Base-by-base conservation (phyloP, 2,329 filamentous ascomycete genomes). In the Tolypocladium inflatum region DNA sequence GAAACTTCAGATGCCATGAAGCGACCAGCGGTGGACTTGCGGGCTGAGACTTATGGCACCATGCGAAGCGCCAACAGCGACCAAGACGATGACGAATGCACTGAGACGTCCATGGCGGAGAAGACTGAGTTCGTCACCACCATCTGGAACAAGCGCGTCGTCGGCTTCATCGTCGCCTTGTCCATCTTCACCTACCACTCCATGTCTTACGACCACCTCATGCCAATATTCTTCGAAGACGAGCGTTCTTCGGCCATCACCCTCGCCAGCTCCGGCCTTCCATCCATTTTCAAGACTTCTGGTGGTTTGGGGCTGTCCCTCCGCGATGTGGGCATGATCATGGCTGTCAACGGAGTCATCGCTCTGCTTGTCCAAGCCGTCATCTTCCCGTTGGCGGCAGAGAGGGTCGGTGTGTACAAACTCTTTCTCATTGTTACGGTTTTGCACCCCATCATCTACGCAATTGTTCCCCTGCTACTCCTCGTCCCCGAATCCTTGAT, bases 101-200 rank as follows among this genome's bases (percentile, higher is more conserved):
- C 62, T 23, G 62, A 61, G 54, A 66, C 66, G 52, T 67, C 61
- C 30, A 65, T 65, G 54, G 63, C 65, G 37, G 71, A 76, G 60
- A 74, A 73, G 63, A 65, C 64, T 6, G 62, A 62, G 5, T 70
- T 68, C 59, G 64, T 68, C 30, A 62, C 62, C 58, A 76, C 68
- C 65, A 77, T 82, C 60, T 83, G 80, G 71, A 78, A 75, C 70
- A 78, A 78, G 71, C 82, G 82, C 45, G 86, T 96, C 60, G 77
- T 89, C 63, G 86, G 89, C 71, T 82, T 96, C 56, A 85, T 94
- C 43, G 67, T 91, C n/a, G 88, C 92, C 1, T 76, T 97, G 54
- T 90, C 88, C 51, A 90, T 97, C 62, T 96, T 96, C 75, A 94
- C 91, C 5, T 96, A 96, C 70, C 92, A 97, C 73, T 91, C 88